Evolutionary conservation across 2,329 filamentous ascomycete genomes (phyloP), one percentile per base, ranked within the genome.

Genomic region (Apiospora hydei): DNA sequence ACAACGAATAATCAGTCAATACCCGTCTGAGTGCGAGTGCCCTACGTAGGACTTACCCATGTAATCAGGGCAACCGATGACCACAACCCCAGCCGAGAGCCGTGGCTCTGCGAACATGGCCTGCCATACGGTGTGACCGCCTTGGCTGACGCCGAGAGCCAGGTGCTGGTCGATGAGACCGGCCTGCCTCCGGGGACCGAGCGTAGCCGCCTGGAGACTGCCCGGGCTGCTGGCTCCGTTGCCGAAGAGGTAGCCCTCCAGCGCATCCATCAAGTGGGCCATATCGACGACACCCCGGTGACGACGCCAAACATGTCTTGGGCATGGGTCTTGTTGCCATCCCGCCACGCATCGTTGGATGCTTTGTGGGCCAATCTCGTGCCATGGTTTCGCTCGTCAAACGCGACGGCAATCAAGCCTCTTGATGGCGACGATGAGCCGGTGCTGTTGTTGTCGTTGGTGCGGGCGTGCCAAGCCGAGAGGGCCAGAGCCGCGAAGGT

Each of bases 301-400:
- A 95, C 92, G 73, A 90, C 89, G 43, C 89, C 91, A 80, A 96
- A 95, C 95, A 99, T 98, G 81, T 99, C 96, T 79, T 94, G 90
- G 0, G 95, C 96, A 84, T 98, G 96, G 8, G 87, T 89, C 47
- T 88, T 85, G 79, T 98, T 98, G 43, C 94, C 95, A 49, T 89
- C 83, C 61, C 89, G 88, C 96, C 95, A 98, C 4, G 92, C 87
- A 76, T 92, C 86, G 80, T 98, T 98, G 38, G 92, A 90, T 24
- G 87, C 76, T 10, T 88, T 83, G 77, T 92, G 87, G 1, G 96
- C 89, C 72, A 91, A 82, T 71, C 96, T 86, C 3, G 89, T 88
- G 38, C 96, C 96, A 82, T 98, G 96, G 81, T 98, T 98, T 66
- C 96, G 89, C 85, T 98, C 95, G 83, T 98, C 96, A 81, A 98